A percentile compares a stretch with the other conserved stretches of the same genome.
Conservation (phyloP, 2,329 filamentous ascomycete species). For the Ceratocystis lukuohia region DNA sequence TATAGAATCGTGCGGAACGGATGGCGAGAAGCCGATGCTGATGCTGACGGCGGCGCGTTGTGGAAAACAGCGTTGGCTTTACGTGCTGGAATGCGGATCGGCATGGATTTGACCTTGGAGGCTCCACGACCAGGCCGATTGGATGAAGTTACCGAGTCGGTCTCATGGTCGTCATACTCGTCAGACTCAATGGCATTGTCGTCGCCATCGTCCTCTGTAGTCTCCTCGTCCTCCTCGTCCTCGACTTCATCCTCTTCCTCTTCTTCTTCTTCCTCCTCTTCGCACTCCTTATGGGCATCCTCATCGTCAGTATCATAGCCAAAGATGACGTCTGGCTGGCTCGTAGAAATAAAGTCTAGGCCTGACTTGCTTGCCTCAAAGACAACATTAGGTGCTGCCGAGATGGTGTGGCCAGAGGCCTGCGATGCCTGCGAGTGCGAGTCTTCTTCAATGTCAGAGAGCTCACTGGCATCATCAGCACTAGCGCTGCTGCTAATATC, state of each 20-base stretch:
- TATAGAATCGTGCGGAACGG: constrained; percentile 65
- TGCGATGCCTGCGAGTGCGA: constrained; percentile 21
- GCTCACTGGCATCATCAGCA: constrained; percentile 42
- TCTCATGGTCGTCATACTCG: constrained; percentile 3
- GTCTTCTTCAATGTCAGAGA: constrained; percentile 25
- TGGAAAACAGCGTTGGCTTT: background rate
- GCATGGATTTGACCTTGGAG: background rate
- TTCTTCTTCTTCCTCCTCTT: constrained; percentile 26
- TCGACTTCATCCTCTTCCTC: constrained; percentile 29
- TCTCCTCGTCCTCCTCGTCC: constrained; percentile 29
- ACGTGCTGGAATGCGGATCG: constrained; percentile 3
- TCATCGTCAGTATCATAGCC: constrained; percentile 41
- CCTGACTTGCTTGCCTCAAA: constrained; percentile 55
- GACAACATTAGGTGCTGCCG: constrained; percentile 24
- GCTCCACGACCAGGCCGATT: background rate
- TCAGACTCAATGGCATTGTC: constrained; percentile 28
- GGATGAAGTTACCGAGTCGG: background rate
- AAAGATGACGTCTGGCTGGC: constrained; percentile 56
- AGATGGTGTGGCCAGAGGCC: constrained; percentile 26
- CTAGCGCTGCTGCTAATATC: constrained; percentile 34
- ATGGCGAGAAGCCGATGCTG: background rate
- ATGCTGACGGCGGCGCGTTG: constrained; percentile 27
- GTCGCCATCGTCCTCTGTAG: constrained; percentile 16
- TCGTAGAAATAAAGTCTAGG: constrained; percentile 67
- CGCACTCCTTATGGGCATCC: constrained; percentile 26